Evolutionary conservation across 257 asterid genomes (phyloP).

Genomic region (Gynochthodes officinalis): DNA sequence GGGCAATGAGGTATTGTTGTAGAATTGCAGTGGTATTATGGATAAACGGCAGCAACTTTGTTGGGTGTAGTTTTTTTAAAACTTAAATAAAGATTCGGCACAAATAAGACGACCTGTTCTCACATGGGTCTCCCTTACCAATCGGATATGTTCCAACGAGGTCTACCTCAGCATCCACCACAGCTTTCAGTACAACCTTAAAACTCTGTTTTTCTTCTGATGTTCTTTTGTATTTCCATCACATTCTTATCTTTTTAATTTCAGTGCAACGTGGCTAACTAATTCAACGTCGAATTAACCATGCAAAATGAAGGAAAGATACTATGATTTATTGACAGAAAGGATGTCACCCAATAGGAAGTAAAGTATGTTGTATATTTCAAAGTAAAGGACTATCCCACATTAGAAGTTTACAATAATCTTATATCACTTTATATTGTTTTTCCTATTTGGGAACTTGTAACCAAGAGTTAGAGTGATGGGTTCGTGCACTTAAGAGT

Average conservation of each 20-base stretch:
- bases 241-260: background rate
- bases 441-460: too few species aligned
- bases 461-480: too few species aligned
- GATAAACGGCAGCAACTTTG: conserved; percentile 5
- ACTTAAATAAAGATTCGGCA: background rate
- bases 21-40: background rate
- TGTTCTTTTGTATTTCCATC: background rate
- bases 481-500: too few species aligned
- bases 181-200: background rate
- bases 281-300: too few species aligned
- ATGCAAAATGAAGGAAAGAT: too few species aligned
- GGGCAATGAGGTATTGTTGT: background rate
- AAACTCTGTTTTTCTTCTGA: background rate
- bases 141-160: background rate
- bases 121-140: background rate
- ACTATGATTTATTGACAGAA: too few species aligned
- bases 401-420: too few species aligned
- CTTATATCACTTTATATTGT: too few species aligned
- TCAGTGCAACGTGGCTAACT: background rate
- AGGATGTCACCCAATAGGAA: too few species aligned
- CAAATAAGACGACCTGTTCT: background rate
- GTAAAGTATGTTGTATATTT: too few species aligned
- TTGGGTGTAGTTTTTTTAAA: background rate
- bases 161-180: too few species aligned
- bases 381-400: too few species aligned